These are phyloP conservation scores for Penicillium aurantiogriseum DNA, from an alignment of 2,329 filamentous ascomycete genomes.

Conservation along the genomic window DNA sequence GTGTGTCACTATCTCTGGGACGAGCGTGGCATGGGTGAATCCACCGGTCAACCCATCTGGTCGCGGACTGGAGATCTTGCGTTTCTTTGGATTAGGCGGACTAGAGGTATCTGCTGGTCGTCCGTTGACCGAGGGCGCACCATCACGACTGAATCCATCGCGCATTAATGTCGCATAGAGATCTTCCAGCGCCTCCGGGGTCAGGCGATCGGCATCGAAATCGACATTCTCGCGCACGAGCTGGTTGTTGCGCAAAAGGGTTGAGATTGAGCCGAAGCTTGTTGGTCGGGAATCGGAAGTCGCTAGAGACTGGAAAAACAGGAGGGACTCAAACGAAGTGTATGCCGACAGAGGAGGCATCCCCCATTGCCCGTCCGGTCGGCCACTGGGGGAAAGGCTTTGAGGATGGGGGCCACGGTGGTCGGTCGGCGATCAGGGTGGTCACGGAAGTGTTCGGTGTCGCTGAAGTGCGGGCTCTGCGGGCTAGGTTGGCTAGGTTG, in stretches of 20 bases:
- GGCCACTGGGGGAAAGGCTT: conserved; percentile 37
- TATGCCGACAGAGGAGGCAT: conserved; percentile 65
- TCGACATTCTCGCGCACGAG: conserved; percentile 67
- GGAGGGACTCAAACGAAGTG: conserved; percentile 80
- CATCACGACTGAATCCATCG: conserved; percentile 62
- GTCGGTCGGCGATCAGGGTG: conserved; percentile 7
- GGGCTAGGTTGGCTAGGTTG: background rate
- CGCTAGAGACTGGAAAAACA: conserved; percentile 78
- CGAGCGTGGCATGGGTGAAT: conserved; percentile 62
- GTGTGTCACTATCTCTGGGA: conserved; percentile 69
- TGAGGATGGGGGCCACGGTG: conserved; percentile 41
- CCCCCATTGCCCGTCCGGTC: conserved; percentile 46
- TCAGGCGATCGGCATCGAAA: conserved; percentile 73
- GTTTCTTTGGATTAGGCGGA: conserved; percentile 63
- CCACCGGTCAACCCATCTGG: conserved; percentile 66
- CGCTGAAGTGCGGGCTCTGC: background rate
- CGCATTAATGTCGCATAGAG: conserved; percentile 74
- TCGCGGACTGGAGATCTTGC: conserved; percentile 67
- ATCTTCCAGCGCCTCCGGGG: conserved; percentile 72
- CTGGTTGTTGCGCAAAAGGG: conserved; percentile 69
- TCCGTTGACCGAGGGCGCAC: conserved; percentile 30
- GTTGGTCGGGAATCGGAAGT: conserved; percentile 63
- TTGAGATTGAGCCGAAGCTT: conserved; percentile 71
- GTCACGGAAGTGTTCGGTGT: conserved; percentile 2
- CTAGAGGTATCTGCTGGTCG: conserved; percentile 26